These are phyloP conservation scores for Drechmeria coniospora DNA, from an alignment of 2,329 filamentous ascomycete genomes.

Conservation along the genomic window DNA sequence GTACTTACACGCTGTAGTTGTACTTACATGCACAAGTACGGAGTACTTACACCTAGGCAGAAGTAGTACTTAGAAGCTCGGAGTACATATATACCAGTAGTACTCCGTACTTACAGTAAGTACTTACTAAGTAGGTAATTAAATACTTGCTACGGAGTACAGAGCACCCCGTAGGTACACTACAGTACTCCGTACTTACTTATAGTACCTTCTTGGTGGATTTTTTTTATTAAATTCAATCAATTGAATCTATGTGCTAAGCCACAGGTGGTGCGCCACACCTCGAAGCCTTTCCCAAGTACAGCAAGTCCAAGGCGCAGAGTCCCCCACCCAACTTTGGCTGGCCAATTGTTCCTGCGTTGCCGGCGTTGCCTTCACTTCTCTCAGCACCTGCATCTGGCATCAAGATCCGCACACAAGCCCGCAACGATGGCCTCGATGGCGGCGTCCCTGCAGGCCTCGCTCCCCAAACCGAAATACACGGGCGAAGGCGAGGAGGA, in stretches of 20 bases:
- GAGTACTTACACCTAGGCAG: too few relatives aligned
- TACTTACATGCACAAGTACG: too few relatives aligned
- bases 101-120: not conserved
- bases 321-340: too few relatives aligned
- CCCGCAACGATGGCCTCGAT: conserved; percentile 43
- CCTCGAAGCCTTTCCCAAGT: conserved; percentile 18
- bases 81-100: too few relatives aligned
- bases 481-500: conserved; percentile 78
- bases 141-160: not conserved
- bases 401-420: conserved; percentile 5
- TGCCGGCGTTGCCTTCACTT: conserved; percentile 4
- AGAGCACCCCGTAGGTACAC: too few relatives aligned
- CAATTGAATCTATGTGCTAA: too few relatives aligned
- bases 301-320: too few relatives aligned
- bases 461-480: conserved; percentile 81
- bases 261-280: conserved; percentile 13
- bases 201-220: not conserved
- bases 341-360: too few relatives aligned
- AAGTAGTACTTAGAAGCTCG: too few relatives aligned
- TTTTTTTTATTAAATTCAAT: too few relatives aligned
- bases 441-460: conserved; percentile 57
- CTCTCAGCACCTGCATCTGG: conserved; percentile 9
- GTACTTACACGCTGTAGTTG: too few relatives aligned
- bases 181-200: too few relatives aligned
- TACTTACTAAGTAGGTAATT: conserved; percentile 1